Base-by-base conservation (phyloP, 805 yeast species). In the Ogataea wickerhamii region DNA sequence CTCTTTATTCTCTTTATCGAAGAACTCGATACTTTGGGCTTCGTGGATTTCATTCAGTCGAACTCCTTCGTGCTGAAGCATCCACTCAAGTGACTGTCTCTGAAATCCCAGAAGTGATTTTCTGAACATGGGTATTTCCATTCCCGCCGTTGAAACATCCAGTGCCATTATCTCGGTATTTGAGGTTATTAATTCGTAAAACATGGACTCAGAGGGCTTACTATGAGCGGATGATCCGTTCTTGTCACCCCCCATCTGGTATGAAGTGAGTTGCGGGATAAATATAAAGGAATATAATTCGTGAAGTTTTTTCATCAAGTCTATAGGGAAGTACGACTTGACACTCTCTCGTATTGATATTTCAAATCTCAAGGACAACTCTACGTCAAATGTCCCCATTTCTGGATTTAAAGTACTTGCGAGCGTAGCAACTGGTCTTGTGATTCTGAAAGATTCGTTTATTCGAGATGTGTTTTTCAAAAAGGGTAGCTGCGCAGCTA, bases 21-120 rank as follows among this genome's bases (percentile, higher is more conserved):
- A 29, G 18, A 29, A 29, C 7, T 29, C 32, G 10, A 51, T 28
- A 3, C 43, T 38, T 10, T 45, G 44, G 13, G 63, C 60, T 4
- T 22, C 17, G 5, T 31, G 17, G 1, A 45, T 32, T 23, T 50
- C 47, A 41, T 67, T 57, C 38, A 67, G 70, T 8, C 28, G 20
- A 4, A 67, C 68, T 28, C 74, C 68, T 52, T 80, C 87, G 42
- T 64, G 68, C 0, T 58, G 44, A 4, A 80, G 56, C 51, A 80
- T 58, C 87, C 87, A 80, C 13, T 62, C 56, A 2, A 80, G 67
- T 2, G 83, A 69, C 29, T 67, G 70, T 4, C 63, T 64, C 53
- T 80, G 87, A 43, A 78, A 80, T 2, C 55, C 54, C 20, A 60
- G 28, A 21, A 60, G 38, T 2, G 44, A 37, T 34, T 60, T 60